Percentiles rank a stretch among this genome's conserved stretches.
phyloP scores from a whole-genome alignment of 371 early-diverging fungal genomes.

The Thermomucor indicae-seudaticae region DNA sequence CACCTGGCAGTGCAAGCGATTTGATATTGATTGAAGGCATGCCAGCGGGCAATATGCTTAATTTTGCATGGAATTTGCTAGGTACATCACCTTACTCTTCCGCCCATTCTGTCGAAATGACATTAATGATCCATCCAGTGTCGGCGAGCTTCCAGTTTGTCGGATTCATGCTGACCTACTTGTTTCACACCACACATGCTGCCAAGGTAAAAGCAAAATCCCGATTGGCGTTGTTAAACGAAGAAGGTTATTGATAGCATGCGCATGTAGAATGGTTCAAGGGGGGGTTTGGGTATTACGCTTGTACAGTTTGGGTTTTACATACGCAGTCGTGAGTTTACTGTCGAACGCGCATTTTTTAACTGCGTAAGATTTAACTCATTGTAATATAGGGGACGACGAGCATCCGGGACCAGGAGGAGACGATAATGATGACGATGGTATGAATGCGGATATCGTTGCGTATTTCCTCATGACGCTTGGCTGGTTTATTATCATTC shows the following conservation, averaged over 20 bases:
- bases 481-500: slow-evolving; percentile 53
- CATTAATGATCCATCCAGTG: slow-evolving; percentile 34
- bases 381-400: slow-evolving; percentile 11
- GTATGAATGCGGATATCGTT: slow-evolving; percentile 17
- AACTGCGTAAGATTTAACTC: neutral
- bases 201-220: slow-evolving; percentile 54
- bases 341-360: neutral
- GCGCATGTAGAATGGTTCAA: slow-evolving; percentile 37
- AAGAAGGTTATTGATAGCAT: neutral
- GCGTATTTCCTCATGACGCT: slow-evolving; percentile 50
- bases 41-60: slow-evolving; percentile 53
- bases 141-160: slow-evolving; percentile 67
- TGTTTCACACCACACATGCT: slow-evolving; percentile 43
- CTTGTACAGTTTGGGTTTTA: slow-evolving; percentile 48
- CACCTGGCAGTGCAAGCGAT: slow-evolving; percentile 49
- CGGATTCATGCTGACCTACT: slow-evolving; percentile 66
- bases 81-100: slow-evolving; percentile 18
- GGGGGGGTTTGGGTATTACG: slow-evolving; percentile 54
- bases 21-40: slow-evolving; percentile 57
- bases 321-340: slow-evolving; percentile 35
- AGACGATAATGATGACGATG: slow-evolving; percentile 10
- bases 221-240: neutral
- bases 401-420: no score
- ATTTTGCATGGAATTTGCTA: slow-evolving; percentile 57
- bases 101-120: neutral